Evolutionary conservation across 257 asterid species (phyloP), one percentile per base, ranked within the genome.

Genomic region (Nicotiana sylvestris): DNA sequence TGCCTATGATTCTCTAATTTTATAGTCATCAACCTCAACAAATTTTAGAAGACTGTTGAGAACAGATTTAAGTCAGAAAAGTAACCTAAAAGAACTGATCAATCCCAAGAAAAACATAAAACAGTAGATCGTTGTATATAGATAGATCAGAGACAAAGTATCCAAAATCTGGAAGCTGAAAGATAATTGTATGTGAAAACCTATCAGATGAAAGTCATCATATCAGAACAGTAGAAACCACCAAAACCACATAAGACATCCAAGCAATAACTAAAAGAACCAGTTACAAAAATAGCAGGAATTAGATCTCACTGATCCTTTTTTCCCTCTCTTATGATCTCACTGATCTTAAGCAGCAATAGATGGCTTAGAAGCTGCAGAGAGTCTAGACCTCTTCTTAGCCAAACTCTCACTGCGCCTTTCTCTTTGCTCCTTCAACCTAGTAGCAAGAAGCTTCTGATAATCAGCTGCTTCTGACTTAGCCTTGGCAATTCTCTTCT

Each of bases 361-460:
- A 51, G 80, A 76, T 27, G 80, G 80, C 80, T 76, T 76, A 51
- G 80, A 76, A 18, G 65, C 80, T 15, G 80, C 80, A 51, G 80
- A 76, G 5, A 76, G 80, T 76, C 80, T 76, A 51, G 80, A 76
- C 80, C 80, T 51, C 46, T 76, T 76, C 64, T 76, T 76, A 29
- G 80, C 80, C 80, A 76, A 76, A 76, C 80, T 76, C 80, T 76
- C 80, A 4, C 80, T 76, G 53, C 80, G 80, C 39, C 65, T 29
- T 51, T 76, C 80, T 76, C 80, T 51, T 76, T 76, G 80, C 35
- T 76, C 80, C 80, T 76, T 76, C 80, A 76, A 51, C 80, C 80
- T 76, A 76, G 64, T 76, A 76, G 80, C 80, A 51, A 76, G 80
- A 76, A 76, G 80, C 39, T 76, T 76, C 64, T 76, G 80, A 4